Evolutionary conservation across 2,329 filamentous ascomycete genomes (phyloP).

Genomic region (Penicillium sclerotigenum): DNA sequence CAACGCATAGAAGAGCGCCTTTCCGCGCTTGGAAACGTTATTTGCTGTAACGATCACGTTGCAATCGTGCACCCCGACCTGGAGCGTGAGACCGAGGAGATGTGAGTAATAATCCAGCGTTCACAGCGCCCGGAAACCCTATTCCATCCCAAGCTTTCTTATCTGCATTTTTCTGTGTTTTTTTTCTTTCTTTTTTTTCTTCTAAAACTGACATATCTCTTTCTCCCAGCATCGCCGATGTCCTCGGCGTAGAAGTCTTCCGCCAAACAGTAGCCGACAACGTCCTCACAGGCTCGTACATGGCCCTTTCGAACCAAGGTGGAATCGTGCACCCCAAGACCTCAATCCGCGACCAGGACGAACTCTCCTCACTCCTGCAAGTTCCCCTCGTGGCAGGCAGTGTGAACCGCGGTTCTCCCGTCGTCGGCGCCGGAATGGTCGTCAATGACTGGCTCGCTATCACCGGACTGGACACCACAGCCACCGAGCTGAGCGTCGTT

Average conservation of each 20-base stretch:
- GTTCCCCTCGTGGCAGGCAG: conserved; percentile 92
- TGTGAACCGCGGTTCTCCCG: conserved; percentile 87
- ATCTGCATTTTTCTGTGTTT: too few relatives aligned
- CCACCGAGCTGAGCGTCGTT: conserved; percentile 94
- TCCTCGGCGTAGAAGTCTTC: conserved; percentile 62
- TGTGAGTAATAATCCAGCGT: conserved; percentile 43
- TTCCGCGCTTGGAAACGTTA: conserved; percentile 93
- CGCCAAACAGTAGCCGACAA: conserved; percentile 94
- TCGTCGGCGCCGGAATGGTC: conserved; percentile 96
- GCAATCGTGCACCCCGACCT: conserved; percentile 94
- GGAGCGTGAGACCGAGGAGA: conserved; percentile 97
- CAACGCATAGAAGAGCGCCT: conserved; percentile 97
- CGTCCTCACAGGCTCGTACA: conserved; percentile 93
- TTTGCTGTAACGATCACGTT: conserved; percentile 94
- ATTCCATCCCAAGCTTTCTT: background rate
- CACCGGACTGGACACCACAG: conserved; percentile 88
- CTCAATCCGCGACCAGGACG: conserved; percentile 94
- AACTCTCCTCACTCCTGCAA: conserved; percentile 87
- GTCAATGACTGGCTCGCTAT: conserved; percentile 98
- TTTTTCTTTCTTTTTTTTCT: background rate
- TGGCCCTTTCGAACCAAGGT: conserved; percentile 92
- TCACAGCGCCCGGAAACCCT: background rate
- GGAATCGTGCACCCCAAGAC: conserved; percentile 98
- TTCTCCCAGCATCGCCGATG: conserved; percentile 70
- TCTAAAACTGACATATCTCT: background rate